Base-by-base conservation (phyloP, 2,329 filamentous ascomycete genomes). In the Alternaria viburni region DNA sequence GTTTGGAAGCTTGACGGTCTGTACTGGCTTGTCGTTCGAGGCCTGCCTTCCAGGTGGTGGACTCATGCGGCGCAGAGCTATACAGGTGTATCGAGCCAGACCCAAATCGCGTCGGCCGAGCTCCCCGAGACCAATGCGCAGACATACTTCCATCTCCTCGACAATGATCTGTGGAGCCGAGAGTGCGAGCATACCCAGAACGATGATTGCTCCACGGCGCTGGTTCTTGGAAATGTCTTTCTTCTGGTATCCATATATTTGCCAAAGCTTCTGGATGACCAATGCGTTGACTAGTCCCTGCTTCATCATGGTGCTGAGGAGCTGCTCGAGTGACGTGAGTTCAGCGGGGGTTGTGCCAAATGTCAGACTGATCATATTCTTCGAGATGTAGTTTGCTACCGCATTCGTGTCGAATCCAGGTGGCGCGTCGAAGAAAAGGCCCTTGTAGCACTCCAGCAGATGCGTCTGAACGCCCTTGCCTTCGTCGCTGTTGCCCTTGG, bases 301-400 rank as follows among this genome's bases (percentile, higher is more conserved):
- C 81, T 94, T 96, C 93, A 97, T 97, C 96, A 99, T 99, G 0
- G 93, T 98, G 66, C 92, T 93, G 7, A 99, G 85, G 4, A 99
- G 85, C 80, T 99, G 96, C 80, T 99, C 96, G 9, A 99, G 85
- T 50, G 93, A 98, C 0, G 96, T 99, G 58, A 99, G 84, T 78
- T 99, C 96, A 1, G 96, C 96, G 1, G 95, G 93, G 0, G 95
- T 97, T 1, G 95, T 94, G 26, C 94, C 95, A 79, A 97, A 98
- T 0, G 96, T 99, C 74, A 99, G 83, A 85, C 94, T 97, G 80
- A 98, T 98, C 95, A 99, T 99, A 81, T 98, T 99, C 66, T 94
- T 89, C 25, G 95, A 95, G 74, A 99, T 91, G 77, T 96, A 99
- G 79, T 96, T 97, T 51, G 96, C 94, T 3, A 94, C 90, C 75